These are phyloP conservation scores for Phyllosticta citriasiana DNA, from an alignment of 2,329 filamentous ascomycete species.

Conservation along the genomic window DNA sequence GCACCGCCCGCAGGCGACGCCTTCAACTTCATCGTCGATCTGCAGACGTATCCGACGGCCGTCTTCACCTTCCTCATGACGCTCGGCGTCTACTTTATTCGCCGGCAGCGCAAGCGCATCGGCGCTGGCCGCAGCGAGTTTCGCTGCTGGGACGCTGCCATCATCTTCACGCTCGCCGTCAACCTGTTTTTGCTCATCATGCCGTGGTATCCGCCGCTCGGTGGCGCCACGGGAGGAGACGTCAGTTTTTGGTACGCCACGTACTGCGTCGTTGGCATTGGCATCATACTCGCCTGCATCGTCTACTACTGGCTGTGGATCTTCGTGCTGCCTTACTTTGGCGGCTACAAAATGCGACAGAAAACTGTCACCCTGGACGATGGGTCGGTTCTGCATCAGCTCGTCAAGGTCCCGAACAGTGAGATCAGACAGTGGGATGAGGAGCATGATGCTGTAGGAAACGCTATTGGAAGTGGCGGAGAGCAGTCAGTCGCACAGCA, in stretches of 20 bases:
- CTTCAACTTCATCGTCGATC: slow-evolving; percentile 64
- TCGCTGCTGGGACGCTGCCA: slow-evolving; percentile 52
- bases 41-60: slow-evolving; percentile 54
- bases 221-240: slow-evolving; percentile 11
- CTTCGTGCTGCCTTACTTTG: slow-evolving; percentile 17
- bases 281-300: slow-evolving; percentile 26
- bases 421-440: slow-evolving; percentile 22
- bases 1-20: slow-evolving; percentile 55
- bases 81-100: slow-evolving; percentile 50
- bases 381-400: slow-evolving; percentile 20
- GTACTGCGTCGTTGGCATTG: slow-evolving; percentile 44
- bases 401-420: slow-evolving; percentile 18
- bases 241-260: slow-evolving; percentile 40
- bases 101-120: slow-evolving; percentile 41
- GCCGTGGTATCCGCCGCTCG: slow-evolving; percentile 42
- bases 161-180: slow-evolving; percentile 45
- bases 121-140: slow-evolving; percentile 51
- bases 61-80: slow-evolving; percentile 52
- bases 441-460: slow-evolving; percentile 21
- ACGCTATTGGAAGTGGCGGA: slow-evolving; percentile 4
- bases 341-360: slow-evolving; percentile 18
- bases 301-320: slow-evolving; percentile 25
- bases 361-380: slow-evolving; percentile 19
- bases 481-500: background rate
- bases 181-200: slow-evolving; percentile 48